A percentile compares a stretch with the other conserved stretches of the same genome.
Evolutionary conservation across 441 rosid species (phyloP).

Genomic region (Pelargonium fulgidum): DNA sequence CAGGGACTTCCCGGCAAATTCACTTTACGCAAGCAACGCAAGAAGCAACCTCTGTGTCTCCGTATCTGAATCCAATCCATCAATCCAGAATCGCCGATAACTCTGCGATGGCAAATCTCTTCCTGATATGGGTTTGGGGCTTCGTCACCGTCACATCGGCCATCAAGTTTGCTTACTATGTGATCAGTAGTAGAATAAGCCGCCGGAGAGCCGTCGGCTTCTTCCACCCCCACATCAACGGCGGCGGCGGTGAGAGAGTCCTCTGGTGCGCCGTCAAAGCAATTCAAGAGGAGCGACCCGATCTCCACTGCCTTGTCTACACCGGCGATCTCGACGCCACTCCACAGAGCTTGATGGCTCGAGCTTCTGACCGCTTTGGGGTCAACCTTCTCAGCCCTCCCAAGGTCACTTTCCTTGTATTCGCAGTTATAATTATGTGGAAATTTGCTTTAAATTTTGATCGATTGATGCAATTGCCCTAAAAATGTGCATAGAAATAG

Average conservation of each 20-base stretch:
- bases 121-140: constrained; percentile 10
- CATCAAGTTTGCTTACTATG: constrained; percentile 29
- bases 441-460: not conserved
- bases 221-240: constrained; percentile 92
- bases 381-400: constrained; percentile 61
- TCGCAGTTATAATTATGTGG: not conserved
- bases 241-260: constrained; percentile 96
- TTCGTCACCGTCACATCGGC: constrained; percentile 19
- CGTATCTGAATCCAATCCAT: not conserved
- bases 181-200: constrained; percentile 36
- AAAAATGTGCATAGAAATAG: not conserved
- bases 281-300: constrained; percentile 64
- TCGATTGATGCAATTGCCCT: not conserved
- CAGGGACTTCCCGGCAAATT: too few relatives aligned
- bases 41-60: too few relatives aligned
- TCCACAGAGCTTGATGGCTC: constrained; percentile 47
- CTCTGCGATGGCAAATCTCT: constrained; percentile 29
- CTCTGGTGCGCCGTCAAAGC: constrained; percentile 96
- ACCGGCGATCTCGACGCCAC: constrained; percentile 80
- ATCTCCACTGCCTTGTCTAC: constrained; percentile 60
- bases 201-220: constrained; percentile 56
- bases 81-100: not conserved
- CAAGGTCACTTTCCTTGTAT: constrained; percentile 31
- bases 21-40: too few relatives aligned
- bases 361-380: constrained; percentile 81